These are phyloP conservation scores for Paspalum vaginatum DNA, from an alignment of 176 grass and related monocot species.

Conservation along the genomic window DNA sequence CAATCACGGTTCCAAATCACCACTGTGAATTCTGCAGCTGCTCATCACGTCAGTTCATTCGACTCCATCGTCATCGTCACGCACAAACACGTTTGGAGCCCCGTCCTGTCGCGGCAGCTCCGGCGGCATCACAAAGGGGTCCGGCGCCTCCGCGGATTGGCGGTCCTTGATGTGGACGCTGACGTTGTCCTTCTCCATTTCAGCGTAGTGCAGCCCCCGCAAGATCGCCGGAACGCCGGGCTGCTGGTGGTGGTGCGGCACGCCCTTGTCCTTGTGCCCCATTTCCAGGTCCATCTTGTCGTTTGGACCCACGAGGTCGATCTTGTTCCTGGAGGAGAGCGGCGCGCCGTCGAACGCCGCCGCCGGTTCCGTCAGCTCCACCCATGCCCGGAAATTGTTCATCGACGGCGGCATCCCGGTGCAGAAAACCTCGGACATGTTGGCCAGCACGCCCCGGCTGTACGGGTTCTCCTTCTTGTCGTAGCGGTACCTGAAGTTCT, in stretches of 20 bases:
- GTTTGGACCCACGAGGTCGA: conserved; percentile 28
- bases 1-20: background rate
- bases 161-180: conserved; percentile 59
- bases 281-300: conserved; percentile 68
- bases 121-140: conserved; percentile 43
- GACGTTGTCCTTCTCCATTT: conserved; percentile 41
- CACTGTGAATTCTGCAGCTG: background rate
- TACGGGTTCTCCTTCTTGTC: conserved; percentile 97
- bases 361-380: conserved; percentile 1
- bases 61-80: background rate
- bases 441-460: conserved; percentile 57
- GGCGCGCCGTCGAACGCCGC: conserved; percentile 16
- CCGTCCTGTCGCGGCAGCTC: background rate
- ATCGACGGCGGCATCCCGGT: conserved; percentile 67
- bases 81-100: background rate
- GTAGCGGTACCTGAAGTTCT: conserved; percentile 95
- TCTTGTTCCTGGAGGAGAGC: conserved; percentile 29
- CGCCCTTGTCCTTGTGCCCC: conserved; percentile 35
- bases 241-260: conserved; percentile 12
- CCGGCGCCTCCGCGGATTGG: conserved; percentile 35
- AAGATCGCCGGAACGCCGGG: conserved; percentile 56
- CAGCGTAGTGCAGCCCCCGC: conserved; percentile 55
- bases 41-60: background rate
- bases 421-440: conserved; percentile 75
- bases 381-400: conserved; percentile 76